A percentile compares a stretch with the other conserved stretches of the same genome.
phyloP scores from a whole-genome alignment of 2,329 filamentous ascomycete genomes.

The Corynespora cassiicola region DNA sequence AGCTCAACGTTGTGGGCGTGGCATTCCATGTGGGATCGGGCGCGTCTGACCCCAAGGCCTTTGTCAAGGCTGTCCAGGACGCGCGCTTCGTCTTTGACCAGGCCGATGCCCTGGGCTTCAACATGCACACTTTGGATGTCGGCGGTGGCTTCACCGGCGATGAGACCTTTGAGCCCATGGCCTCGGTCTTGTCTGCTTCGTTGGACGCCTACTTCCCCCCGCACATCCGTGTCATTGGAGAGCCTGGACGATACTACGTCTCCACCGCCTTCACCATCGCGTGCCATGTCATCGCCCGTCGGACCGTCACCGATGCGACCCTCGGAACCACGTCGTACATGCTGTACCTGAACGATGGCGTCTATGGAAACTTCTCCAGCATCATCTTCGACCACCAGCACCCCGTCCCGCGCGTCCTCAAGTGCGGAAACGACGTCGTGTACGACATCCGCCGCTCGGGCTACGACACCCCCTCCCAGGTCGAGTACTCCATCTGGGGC shows the following conservation, averaged over 20 bases:
- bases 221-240: constrained; percentile 85
- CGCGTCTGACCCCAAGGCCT: constrained; percentile 90
- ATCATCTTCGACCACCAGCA: constrained; percentile 99
- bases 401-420: constrained; percentile 82
- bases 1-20: constrained; percentile 90
- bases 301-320: constrained; percentile 77
- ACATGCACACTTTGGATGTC: constrained; percentile 87
- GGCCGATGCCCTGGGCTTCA: constrained; percentile 76
- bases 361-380: constrained; percentile 98
- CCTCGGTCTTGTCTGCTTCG: constrained; percentile 76
- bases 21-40: constrained; percentile 98
- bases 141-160: constrained; percentile 92
- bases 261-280: constrained; percentile 92
- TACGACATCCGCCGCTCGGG: constrained; percentile 54
- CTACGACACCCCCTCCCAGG: constrained; percentile 57
- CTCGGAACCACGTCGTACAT: constrained; percentile 80
- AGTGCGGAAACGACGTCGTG: constrained; percentile 63
- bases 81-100: constrained; percentile 89
- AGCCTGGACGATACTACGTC: constrained; percentile 96
- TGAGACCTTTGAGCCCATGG: constrained; percentile 91
- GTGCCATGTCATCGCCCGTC: constrained; percentile 93
- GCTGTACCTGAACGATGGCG: constrained; percentile 96
- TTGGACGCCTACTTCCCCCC: constrained; percentile 89
- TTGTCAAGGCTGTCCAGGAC: constrained; percentile 88
- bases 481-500: constrained; percentile 96